A percentile compares a stretch with the other conserved stretches of the same genome.
Evolutionary conservation across 2,329 filamentous ascomycete genomes (phyloP).

Genomic region (Penicillium polonicum): DNA sequence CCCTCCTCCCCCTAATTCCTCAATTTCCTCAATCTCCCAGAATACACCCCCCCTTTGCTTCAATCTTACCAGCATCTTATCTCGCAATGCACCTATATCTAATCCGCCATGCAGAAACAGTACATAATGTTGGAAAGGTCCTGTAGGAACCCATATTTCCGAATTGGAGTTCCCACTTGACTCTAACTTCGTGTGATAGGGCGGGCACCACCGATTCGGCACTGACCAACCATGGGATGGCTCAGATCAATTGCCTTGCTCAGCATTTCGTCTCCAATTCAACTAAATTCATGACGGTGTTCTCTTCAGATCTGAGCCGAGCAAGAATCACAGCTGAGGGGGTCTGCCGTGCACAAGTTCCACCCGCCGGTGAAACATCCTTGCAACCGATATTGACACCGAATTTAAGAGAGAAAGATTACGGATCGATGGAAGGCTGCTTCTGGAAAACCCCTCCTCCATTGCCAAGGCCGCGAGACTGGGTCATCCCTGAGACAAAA

Average conservation of each 20-base stretch:
- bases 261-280: conserved; percentile 63
- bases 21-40: not conserved
- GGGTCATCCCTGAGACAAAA: conserved; percentile 55
- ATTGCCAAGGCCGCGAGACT: conserved; percentile 17
- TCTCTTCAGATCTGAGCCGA: conserved; percentile 74
- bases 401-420: conserved; percentile 42
- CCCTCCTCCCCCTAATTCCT: no score
- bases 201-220: conserved; percentile 78
- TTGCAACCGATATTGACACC: conserved; percentile 17
- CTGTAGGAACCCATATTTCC: conserved; percentile 55
- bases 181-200: conserved; percentile 42
- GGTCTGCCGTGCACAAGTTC: conserved; percentile 21
- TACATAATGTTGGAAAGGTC: conserved; percentile 78
- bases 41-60: no score
- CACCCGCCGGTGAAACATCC: not conserved
- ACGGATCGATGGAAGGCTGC: conserved; percentile 41
- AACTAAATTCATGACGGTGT: conserved; percentile 67
- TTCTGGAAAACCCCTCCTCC: not conserved
- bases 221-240: conserved; percentile 75
- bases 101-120: conserved; percentile 84
- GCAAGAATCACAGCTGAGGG: conserved; percentile 55
- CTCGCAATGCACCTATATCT: conserved; percentile 64
- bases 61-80: not conserved
- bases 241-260: conserved; percentile 73
- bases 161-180: not conserved